phyloP scores from a whole-genome alignment of 2,329 filamentous ascomycete species.

The Apiospora pterosperma region DNA sequence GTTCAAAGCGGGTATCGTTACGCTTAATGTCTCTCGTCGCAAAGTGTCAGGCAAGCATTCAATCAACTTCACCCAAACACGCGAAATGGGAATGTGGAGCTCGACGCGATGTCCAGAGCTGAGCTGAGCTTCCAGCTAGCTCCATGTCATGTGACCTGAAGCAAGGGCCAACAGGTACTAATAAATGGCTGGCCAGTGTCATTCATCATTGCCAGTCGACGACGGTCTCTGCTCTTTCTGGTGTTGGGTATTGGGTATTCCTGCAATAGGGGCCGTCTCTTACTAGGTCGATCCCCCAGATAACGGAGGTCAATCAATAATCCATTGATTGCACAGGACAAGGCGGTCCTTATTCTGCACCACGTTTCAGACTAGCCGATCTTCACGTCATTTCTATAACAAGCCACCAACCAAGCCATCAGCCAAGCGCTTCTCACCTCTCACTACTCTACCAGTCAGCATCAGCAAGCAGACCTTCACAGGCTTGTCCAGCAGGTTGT shows the following conservation, averaged over 20 bases:
- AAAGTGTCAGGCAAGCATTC: neutral
- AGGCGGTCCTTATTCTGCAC: neutral
- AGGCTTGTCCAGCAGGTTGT: neutral
- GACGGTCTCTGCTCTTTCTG: neutral
- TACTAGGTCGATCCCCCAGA: neutral
- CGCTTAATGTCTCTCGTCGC: neutral
- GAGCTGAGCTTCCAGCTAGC: neutral
- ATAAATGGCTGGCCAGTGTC: no score
- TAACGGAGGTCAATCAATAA: neutral
- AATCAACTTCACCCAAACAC: neutral
- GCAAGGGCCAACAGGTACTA: neutral
- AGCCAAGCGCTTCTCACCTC: neutral
- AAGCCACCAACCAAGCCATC: neutral
- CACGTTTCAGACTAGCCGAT: slow-evolving; percentile 4
- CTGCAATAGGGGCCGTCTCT: neutral
- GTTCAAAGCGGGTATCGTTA: neutral
- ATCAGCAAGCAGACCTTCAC: no score
- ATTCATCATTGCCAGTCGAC: neutral
- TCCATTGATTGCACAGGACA: neutral
- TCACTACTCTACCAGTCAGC: neutral
- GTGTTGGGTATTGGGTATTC: no score
- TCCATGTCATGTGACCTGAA: neutral
- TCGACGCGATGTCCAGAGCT: neutral
- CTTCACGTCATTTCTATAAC: neutral
- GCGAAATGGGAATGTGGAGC: neutral